Conservation (phyloP, 164 flowering plant species). For the Umbellularia californica region DNA sequence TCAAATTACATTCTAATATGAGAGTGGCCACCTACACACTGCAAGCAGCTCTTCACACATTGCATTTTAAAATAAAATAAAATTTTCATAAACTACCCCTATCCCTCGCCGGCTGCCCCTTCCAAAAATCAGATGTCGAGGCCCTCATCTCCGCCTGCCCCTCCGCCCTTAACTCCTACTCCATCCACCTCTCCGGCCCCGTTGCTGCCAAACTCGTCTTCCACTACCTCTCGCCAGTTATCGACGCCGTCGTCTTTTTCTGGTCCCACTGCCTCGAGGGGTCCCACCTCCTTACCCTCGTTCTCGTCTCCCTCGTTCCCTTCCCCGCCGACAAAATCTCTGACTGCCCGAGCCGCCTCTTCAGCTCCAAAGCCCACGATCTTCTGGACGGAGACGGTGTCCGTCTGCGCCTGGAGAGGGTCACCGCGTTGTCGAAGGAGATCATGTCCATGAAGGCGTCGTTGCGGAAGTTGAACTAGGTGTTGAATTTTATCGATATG, state of each 20-base stretch:
- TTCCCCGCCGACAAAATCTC: constrained; percentile 45
- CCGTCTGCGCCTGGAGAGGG: no score
- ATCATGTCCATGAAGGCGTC: no score
- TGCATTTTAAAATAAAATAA: no score
- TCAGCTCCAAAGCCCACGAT: constrained; percentile 22
- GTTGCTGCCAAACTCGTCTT: constrained; percentile 33
- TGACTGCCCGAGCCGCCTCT: constrained; percentile 31
- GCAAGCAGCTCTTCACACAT: no score
- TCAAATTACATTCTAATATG: no score
- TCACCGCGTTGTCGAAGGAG: no score
- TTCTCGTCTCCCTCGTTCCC: constrained; percentile 12
- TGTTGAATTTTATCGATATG: no score
- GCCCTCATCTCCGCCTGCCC: constrained; percentile 18
- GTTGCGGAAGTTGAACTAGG: no score
- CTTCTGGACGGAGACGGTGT: no score
- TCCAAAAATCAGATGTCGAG: not conserved
- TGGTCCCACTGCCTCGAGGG: constrained; percentile 52
- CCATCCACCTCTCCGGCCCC: constrained; percentile 2
- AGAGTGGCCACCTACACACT: no score
- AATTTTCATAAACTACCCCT: no score
- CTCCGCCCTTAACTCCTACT: not conserved
- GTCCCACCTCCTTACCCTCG: constrained; percentile 41
- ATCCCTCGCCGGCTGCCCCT: not conserved
- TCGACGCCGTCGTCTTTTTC: constrained; percentile 33
- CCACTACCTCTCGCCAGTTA: constrained; percentile 41